These are phyloP conservation scores for Lipomyces spencermartinsiae DNA, from an alignment of 805 yeast genomes.

Conservation along the genomic window DNA sequence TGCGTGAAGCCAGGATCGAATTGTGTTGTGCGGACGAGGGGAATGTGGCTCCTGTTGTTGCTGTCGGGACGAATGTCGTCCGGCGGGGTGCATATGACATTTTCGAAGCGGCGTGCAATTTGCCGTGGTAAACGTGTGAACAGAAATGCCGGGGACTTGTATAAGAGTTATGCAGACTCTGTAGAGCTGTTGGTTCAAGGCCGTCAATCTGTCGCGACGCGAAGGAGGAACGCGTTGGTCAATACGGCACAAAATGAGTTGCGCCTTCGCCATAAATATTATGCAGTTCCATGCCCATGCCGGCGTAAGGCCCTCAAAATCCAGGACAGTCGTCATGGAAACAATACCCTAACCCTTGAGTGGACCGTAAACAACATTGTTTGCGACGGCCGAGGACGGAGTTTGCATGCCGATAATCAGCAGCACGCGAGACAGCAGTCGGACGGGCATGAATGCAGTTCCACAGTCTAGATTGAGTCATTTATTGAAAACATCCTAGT, in stretches of 20 bases:
- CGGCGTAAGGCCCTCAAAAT: not conserved
- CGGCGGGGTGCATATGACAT: slow-evolving; percentile 35
- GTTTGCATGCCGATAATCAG: not conserved
- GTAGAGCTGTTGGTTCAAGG: too few species aligned
- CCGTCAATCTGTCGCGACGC: too few species aligned
- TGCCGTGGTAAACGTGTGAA: not conserved
- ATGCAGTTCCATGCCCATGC: too few species aligned
- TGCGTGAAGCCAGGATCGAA: slow-evolving; percentile 23
- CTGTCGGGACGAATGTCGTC: slow-evolving; percentile 33
- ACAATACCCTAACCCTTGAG: not conserved
- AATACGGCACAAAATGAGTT: too few species aligned
- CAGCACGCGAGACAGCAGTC: not conserved
- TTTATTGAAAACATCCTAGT: not conserved
- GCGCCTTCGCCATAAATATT: too few species aligned
- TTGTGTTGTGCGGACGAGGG: slow-evolving; percentile 24
- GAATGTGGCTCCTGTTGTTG: slow-evolving; percentile 6
- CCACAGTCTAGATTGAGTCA: not conserved
- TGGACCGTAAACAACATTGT: slow-evolving; percentile 5
- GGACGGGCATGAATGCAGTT: not conserved
- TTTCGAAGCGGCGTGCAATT: not conserved
- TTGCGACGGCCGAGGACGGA: not conserved
- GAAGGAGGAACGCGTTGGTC: too few species aligned
- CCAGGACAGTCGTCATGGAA: slow-evolving; percentile 15
- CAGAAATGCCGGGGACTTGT: not conserved
- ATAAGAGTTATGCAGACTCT: not conserved